Evolutionary conservation across 2,329 filamentous ascomycete genomes (phyloP), one percentile per base, ranked within the genome.

Genomic region (Sporothrix pseudoabietina): DNA sequence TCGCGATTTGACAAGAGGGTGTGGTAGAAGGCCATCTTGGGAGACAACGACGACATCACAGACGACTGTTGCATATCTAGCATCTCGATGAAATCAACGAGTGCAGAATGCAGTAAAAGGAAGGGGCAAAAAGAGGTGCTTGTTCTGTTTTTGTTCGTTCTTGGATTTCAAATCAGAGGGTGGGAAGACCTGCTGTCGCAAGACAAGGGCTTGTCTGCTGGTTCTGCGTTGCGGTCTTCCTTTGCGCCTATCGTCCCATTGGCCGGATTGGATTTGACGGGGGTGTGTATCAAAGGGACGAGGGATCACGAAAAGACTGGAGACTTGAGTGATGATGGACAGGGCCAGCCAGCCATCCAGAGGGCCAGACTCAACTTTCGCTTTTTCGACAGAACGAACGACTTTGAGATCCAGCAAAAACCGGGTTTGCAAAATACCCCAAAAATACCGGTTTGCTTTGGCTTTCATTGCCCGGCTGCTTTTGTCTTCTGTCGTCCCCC

Each of bases 191-290:
- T 54, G 41, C 26, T 54, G 19, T 57, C 10, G 26, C 22, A 30
- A 57, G 54, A 57, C 54, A 57, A 57, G 26, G 54, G 54, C 14
- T 26, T 55, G 19, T 55, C 8, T 26, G n/a, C 7, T 68, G 12
- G 10, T 47, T 47, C 41, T 44, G 41, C 14, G 10, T 16, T 47
- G 44, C 14, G 14, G n/a, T n/a, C 61, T 39, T 26, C 69, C 54
- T 57, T 66, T 72, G 71, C 71, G 63, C 71, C 35, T 57, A 57
- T 47, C 59, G 41, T 72, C 63, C 22, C 71, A 72, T 72, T 72
- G 71, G 71, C 22, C 41, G 30, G 52, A 22, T 39, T 59, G 49
- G 61, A n/a, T 39, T 19, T 61, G 26, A 57, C 61, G 55, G 49
- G 63, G 32, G 59, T 35, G 70, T 71, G 32, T 55, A 47, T 63